Percentiles rank a stretch among this genome's conserved stretches.
phyloP scores from a whole-genome alignment of 345 rosid genomes.

The Gossypium anomalum region DNA sequence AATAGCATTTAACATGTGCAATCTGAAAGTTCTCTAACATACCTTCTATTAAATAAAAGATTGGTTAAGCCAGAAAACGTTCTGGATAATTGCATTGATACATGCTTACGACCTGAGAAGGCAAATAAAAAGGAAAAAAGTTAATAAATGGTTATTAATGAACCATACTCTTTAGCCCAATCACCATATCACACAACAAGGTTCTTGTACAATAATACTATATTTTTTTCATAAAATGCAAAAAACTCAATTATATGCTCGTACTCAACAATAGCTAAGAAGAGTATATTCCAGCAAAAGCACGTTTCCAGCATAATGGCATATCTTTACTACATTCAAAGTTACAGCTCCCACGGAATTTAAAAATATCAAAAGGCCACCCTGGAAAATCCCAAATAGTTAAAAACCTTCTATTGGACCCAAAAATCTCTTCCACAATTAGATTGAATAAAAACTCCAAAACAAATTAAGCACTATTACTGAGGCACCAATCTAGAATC shows the following conservation, averaged over 20 bases:
- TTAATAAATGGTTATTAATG: background rate
- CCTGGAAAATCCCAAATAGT: background rate
- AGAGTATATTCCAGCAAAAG: slow-evolving; percentile 4
- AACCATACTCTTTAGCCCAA: background rate
- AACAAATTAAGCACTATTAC: background rate
- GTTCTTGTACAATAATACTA: background rate
- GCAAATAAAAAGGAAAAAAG: background rate
- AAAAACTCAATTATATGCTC: background rate
- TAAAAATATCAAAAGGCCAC: background rate
- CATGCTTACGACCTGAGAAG: slow-evolving; percentile 47
- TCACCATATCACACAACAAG: background rate
- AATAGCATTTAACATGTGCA: background rate
- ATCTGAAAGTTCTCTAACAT: background rate
- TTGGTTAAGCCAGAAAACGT: slow-evolving; percentile 57
- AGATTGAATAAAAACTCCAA: background rate
- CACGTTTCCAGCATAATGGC: background rate
- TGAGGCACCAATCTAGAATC: background rate
- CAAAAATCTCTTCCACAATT: background rate
- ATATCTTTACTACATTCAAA: background rate
- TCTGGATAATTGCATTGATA: slow-evolving; percentile 63
- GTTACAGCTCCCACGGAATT: background rate
- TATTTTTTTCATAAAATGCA: background rate
- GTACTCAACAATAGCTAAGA: background rate
- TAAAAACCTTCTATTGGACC: background rate
- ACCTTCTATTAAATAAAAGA: slow-evolving; percentile 77